Base-by-base conservation (phyloP, 192 early-diverging fungal species). In the Backusella macrospora region DNA sequence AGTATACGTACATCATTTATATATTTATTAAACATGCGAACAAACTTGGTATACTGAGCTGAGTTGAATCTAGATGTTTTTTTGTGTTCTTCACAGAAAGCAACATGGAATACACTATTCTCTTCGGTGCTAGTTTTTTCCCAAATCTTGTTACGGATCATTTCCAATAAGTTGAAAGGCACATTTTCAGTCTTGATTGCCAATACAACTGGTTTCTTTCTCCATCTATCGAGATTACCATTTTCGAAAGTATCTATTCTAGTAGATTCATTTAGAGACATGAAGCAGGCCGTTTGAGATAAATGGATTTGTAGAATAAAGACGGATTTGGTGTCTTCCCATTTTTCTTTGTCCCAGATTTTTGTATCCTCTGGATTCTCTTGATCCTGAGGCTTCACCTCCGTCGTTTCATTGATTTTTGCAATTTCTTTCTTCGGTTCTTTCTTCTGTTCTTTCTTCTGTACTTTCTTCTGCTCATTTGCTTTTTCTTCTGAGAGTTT, bases 181-280 rank as follows among this genome's bases (percentile, higher is more conserved):
- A 59, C 52, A 21, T 59, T 59, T 59, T 59, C 52, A 10, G 52
- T 26, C 21, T 59, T 59, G 52, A 59, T 59, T 59, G 52, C 26
- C 52, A 59, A 26, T 59, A 59, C 52, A 59, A 59, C 52, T 0
- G 52, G 52, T 23, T 59, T 59, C 6, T 59, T 59, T 59, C 52
- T 59, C 52, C 52, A 59, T 23, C 26, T 23, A 3, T 59, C 52
- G 2, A 59, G 26, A 0, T 59, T 4, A 4, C 13, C 7, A 26
- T 59, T 59, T 59, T 59, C 26, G 23, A 59, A 59, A 13, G 52
- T 59, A 59, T 59, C 52, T 9, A 59, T 59, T 59, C 26, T 21
- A 5, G 52, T 59, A 5, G 52, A 59, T 59, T 59, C 52, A 13
- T 59, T 10, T 59, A 59, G 26, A 26, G 52, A 59, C 52, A 59